A percentile compares a stretch with the other conserved stretches of the same genome.
Evolutionary conservation across 2,329 filamentous ascomycete species (phyloP).

Genomic region (Calonectria pteridis): DNA sequence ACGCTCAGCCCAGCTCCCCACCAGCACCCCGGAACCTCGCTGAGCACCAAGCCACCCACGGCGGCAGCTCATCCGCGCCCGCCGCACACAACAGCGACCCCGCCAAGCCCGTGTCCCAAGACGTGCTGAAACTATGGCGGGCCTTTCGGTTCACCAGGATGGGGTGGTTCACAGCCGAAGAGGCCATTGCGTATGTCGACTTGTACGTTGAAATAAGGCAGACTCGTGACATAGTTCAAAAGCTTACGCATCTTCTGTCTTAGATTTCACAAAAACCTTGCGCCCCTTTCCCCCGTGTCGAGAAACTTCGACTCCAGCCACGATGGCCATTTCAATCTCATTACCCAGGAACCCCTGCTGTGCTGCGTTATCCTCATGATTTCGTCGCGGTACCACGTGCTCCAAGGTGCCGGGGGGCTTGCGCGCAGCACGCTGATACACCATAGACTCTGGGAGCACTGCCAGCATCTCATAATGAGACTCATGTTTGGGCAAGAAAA

Average conservation of each 20-base stretch:
- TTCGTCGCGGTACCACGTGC: slow-evolving; percentile 63
- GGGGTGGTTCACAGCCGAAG: slow-evolving; percentile 67
- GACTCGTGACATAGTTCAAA: too few relatives aligned
- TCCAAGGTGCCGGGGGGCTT: slow-evolving; percentile 56
- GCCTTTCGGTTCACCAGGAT: slow-evolving; percentile 62
- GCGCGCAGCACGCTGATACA: slow-evolving; percentile 66
- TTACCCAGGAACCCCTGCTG: slow-evolving; percentile 64
- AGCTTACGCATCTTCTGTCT: neutral
- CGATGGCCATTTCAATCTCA: slow-evolving; percentile 59
- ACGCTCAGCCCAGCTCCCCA: neutral
- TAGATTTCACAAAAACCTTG: slow-evolving; percentile 30
- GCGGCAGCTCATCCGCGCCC: neutral
- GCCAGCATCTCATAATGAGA: slow-evolving; percentile 64
- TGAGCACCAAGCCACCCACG: neutral
- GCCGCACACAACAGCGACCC: neutral
- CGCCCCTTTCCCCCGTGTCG: slow-evolving; percentile 60
- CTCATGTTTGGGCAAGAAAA: slow-evolving; percentile 68
- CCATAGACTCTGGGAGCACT: slow-evolving; percentile 66
- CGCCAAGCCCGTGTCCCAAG: slow-evolving; percentile 1
- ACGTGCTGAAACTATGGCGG: slow-evolving; percentile 31
- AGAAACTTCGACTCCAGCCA: slow-evolving; percentile 63
- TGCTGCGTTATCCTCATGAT: slow-evolving; percentile 67
- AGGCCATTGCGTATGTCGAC: slow-evolving; percentile 66
- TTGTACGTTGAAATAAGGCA: slow-evolving; percentile 48
- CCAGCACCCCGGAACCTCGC: neutral